Evolutionary conservation across 192 early-diverging fungal genomes (phyloP).

Genomic region (Gamsiella multidivaricata): DNA sequence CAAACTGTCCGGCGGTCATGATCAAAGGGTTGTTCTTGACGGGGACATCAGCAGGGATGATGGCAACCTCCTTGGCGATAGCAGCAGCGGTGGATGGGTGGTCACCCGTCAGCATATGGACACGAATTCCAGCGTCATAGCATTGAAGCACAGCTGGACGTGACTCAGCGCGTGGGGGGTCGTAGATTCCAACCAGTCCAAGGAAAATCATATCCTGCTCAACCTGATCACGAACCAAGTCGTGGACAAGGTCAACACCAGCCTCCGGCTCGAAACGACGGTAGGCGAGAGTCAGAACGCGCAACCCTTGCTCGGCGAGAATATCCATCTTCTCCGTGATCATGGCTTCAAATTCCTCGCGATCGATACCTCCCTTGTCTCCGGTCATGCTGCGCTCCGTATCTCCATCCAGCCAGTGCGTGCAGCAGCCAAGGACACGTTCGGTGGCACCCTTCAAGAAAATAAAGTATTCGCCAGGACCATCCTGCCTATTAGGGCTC

Average conservation of each 20-base stretch:
- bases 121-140: conserved; percentile 91
- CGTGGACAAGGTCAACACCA: conserved; percentile 43
- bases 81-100: conserved; percentile 92
- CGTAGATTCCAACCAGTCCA: conserved; percentile 94
- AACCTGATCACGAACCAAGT: conserved; percentile 63
- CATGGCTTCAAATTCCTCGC: conserved; percentile 78
- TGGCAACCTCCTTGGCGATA: conserved; percentile 92
- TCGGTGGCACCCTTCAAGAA: conserved; percentile 95
- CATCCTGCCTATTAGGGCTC: conserved; percentile 13
- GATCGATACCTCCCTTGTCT: conserved; percentile 56
- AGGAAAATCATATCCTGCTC: conserved; percentile 83
- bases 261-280: conserved; percentile 53
- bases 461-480: conserved; percentile 61
- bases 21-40: conserved; percentile 61
- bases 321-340: conserved; percentile 72
- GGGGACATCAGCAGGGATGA: conserved; percentile 59
- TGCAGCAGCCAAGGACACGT: conserved; percentile 83
- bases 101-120: conserved; percentile 97
- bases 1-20: conserved; percentile 91
- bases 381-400: conserved; percentile 15
- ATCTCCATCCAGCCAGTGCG: conserved; percentile 57
- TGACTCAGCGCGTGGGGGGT: conserved; percentile 85
- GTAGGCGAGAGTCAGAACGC: conserved; percentile 88
- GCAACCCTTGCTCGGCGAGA: conserved; percentile 50
- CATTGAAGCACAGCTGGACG: conserved; percentile 76